A percentile compares a stretch with the other conserved stretches of the same genome.
These are phyloP conservation scores for Ophiobolus disseminans DNA, from an alignment of 2,329 filamentous ascomycete genomes.

Conservation along the genomic window DNA sequence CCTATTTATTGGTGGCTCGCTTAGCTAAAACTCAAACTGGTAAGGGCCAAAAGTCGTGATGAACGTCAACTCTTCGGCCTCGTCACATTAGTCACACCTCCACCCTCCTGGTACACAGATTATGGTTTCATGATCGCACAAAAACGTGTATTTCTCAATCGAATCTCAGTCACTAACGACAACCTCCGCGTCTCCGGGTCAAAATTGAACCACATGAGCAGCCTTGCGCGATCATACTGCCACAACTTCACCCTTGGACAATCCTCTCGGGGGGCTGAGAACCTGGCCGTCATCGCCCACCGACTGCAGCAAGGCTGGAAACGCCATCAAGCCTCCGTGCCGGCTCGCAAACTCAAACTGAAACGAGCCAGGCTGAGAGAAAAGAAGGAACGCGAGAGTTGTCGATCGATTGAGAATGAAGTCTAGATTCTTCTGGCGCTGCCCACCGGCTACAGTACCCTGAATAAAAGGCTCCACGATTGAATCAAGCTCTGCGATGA, in stretches of 20 bases:
- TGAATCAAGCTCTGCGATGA: conserved; percentile 22
- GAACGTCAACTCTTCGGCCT: no score
- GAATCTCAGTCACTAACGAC: no score
- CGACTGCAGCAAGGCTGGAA: conserved; percentile 38
- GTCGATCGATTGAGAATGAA: conserved; percentile 39
- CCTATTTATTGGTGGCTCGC: no score
- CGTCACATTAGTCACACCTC: no score
- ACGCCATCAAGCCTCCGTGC: conserved; percentile 23
- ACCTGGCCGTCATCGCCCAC: conserved; percentile 31
- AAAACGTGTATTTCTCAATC: no score
- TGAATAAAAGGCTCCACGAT: conserved; percentile 32
- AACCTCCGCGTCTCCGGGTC: no score
- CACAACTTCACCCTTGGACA: conserved; percentile 25
- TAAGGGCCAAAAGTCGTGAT: no score
- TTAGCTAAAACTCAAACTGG: no score
- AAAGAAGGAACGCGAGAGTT: conserved; percentile 36
- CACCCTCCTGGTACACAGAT: no score
- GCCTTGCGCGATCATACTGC: conserved; percentile 3
- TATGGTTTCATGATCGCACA: no score
- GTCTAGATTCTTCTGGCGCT: conserved; percentile 36
- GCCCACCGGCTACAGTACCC: conserved; percentile 14
- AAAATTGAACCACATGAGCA: no score
- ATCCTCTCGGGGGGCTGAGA: conserved; percentile 17
- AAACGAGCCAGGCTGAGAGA: conserved; percentile 40
- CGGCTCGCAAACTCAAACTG: conserved; percentile 32